phyloP scores from a whole-genome alignment of 2,329 filamentous ascomycete genomes.

The Orbilia oligospora region DNA sequence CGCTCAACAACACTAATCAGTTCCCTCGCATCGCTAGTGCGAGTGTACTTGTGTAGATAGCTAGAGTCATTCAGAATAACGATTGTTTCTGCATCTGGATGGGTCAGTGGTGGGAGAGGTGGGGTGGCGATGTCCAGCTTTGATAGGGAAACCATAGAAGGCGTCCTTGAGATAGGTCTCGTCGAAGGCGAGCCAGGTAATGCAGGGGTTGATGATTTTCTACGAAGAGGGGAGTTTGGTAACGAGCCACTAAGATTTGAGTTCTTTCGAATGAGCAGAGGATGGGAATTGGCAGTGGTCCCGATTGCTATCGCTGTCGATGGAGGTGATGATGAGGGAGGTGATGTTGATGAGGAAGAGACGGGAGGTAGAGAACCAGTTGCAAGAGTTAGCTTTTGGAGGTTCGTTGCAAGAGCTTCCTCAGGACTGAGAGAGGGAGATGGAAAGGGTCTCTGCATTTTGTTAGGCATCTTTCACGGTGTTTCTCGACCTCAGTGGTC shows the following conservation, averaged over 20 bases:
- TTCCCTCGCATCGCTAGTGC: constrained; percentile 82
- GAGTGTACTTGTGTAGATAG: constrained; percentile 92
- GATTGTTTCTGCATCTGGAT: constrained; percentile 72
- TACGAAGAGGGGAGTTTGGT: constrained; percentile 50
- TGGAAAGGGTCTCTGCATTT: constrained; percentile 42
- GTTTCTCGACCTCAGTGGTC: constrained; percentile 8
- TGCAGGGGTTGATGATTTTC: constrained; percentile 45
- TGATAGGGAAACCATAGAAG: constrained; percentile 65
- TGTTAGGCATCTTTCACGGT: constrained; percentile 17
- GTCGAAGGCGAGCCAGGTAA: constrained; percentile 47
- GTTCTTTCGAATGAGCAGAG: constrained; percentile 49
- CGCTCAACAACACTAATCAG: constrained; percentile 90
- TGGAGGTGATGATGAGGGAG: constrained; percentile 19
- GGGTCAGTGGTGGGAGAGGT: constrained; percentile 58
- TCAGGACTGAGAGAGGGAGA: constrained; percentile 47
- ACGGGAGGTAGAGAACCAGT: constrained; percentile 7
- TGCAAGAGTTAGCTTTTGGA: constrained; percentile 47
- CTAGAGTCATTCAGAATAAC: constrained; percentile 93
- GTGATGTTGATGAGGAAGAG: constrained; percentile 25
- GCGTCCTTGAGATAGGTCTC: constrained; percentile 45
- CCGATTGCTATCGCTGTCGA: constrained; percentile 17
- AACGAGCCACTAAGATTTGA: constrained; percentile 47
- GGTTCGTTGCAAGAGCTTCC: constrained; percentile 41
- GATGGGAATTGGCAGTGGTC: background rate
- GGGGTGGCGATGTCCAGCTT: constrained; percentile 66